Evolutionary conservation across 2,329 filamentous ascomycete genomes (phyloP).

Genomic region (Ophiostoma quercus): DNA sequence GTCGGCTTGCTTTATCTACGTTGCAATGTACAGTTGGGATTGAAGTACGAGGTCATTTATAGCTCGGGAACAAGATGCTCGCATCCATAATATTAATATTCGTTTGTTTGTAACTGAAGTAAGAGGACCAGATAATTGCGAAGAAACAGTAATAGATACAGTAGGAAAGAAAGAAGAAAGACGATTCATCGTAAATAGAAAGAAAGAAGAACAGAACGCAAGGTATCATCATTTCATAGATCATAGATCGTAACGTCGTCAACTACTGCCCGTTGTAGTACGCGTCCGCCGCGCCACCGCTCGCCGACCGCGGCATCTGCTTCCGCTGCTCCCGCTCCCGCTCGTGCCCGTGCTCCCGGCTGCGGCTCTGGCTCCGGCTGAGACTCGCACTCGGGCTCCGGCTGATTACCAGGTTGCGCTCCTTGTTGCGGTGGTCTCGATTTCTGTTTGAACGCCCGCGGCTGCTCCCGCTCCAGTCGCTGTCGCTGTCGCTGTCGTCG

Average conservation of each 20-base stretch:
- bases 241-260: not conserved
- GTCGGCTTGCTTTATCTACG: not conserved
- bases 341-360: conserved; percentile 17
- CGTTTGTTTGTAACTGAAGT: not conserved
- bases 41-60: not conserved
- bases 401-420: conserved; percentile 22
- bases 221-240: not conserved
- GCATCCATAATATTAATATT: not conserved
- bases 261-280: conserved; percentile 21
- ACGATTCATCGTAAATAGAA: not conserved
- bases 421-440: conserved; percentile 23
- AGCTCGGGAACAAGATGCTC: not conserved
- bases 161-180: not conserved
- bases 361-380: conserved; percentile 24
- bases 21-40: not conserved
- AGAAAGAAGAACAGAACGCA: not conserved
- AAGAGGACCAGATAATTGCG: not conserved
- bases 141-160: not conserved
- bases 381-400: conserved; percentile 21
- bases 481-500: conserved; percentile 22
- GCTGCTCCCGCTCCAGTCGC: conserved; percentile 25
- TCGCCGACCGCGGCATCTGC: conserved; percentile 12
- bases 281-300: conserved; percentile 25
- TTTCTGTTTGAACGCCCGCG: conserved; percentile 25
- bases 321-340: not conserved